A percentile compares a stretch with the other conserved stretches of the same genome.
phyloP scores from a whole-genome alignment of 139 green algal genomes.

The Coelastrella sp. region DNA sequence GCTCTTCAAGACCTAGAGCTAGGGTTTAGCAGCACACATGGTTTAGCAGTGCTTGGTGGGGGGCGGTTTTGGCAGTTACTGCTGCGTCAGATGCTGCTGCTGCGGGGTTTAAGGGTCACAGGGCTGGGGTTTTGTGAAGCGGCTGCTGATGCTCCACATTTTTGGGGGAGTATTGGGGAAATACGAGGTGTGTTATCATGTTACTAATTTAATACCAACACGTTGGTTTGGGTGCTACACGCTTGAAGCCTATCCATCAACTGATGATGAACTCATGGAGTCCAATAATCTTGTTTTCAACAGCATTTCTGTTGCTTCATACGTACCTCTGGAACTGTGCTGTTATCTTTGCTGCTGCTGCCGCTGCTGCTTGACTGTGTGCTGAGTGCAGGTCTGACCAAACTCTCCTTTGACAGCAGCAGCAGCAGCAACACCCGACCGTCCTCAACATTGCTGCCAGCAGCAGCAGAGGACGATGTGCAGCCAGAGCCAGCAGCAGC shows the following conservation, averaged over 20 bases:
- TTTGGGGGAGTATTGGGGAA: background rate
- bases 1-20: constrained; percentile 1
- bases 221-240: background rate
- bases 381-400: constrained; percentile 12
- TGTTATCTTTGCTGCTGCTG: background rate
- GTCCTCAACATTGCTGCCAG: background rate
- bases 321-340: background rate
- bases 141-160: constrained; percentile 2
- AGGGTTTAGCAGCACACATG: background rate
- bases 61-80: constrained; percentile 23
- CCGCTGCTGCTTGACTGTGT: background rate
- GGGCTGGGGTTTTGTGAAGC: constrained; percentile 1
- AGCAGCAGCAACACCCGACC: background rate
- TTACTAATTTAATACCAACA: background rate
- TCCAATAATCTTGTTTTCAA: background rate
- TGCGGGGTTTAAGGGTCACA: background rate
- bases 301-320: background rate
- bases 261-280: too few relatives aligned
- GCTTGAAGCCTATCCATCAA: too few relatives aligned
- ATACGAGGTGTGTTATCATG: background rate
- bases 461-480: background rate
- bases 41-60: background rate
- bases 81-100: constrained; percentile 44
- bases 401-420: background rate
- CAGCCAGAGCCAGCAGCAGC: constrained; percentile 27